These are phyloP conservation scores for Corniculantispora saksenae DNA, from an alignment of 2,329 filamentous ascomycete species.

Conservation along the genomic window DNA sequence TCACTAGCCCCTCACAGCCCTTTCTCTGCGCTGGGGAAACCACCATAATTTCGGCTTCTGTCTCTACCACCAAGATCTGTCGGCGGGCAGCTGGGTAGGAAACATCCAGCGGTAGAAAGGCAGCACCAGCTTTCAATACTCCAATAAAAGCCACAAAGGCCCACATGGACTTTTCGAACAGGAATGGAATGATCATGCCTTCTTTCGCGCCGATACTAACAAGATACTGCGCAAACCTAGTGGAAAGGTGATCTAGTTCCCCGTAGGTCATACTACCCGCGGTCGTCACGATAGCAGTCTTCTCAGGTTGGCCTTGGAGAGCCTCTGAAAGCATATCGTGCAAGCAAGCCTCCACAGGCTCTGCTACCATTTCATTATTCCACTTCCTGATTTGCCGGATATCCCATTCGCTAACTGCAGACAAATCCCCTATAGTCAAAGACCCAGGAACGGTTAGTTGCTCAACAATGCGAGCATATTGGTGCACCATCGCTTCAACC, in stretches of 20 bases:
- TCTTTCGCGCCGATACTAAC: conserved; percentile 27
- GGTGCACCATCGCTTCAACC: background rate
- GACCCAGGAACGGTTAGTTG: background rate
- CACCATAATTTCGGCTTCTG: conserved; percentile 24
- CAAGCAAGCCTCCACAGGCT: conserved; percentile 32
- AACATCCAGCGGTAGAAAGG: conserved; percentile 30
- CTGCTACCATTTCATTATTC: conserved; percentile 21
- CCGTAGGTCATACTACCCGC: conserved; percentile 44
- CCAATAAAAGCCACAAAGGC: conserved; percentile 26
- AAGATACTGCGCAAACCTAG: conserved; percentile 21
- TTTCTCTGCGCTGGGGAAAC: conserved; percentile 20
- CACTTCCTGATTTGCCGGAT: background rate
- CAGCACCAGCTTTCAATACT: conserved; percentile 28
- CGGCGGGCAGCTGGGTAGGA: conserved; percentile 23
- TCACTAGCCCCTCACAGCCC: conserved; percentile 18
- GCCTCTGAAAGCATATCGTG: conserved; percentile 42
- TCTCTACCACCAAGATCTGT: conserved; percentile 22
- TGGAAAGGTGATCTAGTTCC: conserved; percentile 31
- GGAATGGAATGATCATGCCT: conserved; percentile 26
- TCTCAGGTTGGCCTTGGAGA: conserved; percentile 32
- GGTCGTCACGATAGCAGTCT: conserved; percentile 43
- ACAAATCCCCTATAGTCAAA: background rate
- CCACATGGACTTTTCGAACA: conserved; percentile 30
- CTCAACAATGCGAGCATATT: background rate
- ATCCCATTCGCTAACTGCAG: background rate